Conservation (phyloP, 345 rosid species). For the Turritis glabra region DNA sequence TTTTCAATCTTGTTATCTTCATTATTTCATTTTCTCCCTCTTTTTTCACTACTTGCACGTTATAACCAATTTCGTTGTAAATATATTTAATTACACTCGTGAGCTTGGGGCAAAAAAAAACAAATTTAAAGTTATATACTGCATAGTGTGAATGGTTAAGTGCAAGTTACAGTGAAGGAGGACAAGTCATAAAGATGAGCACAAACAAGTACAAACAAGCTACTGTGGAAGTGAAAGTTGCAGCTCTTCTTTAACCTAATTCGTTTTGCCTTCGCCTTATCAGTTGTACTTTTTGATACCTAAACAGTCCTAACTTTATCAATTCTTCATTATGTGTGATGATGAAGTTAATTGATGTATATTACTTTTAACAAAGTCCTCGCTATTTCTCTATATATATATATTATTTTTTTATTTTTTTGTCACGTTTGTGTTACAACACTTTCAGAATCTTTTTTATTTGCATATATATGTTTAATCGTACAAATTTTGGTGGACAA, state of each 20-base stretch:
- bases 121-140: neutral
- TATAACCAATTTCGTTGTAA: neutral
- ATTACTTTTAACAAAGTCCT: neutral
- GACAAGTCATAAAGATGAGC: conserved; percentile 34
- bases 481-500: conserved; percentile 13
- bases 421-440: conserved; percentile 26
- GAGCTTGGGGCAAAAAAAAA: no score
- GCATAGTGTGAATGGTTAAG: conserved; percentile 1
- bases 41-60: conserved; percentile 21
- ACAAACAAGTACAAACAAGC: conserved; percentile 40
- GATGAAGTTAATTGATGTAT: neutral
- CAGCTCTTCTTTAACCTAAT: conserved; percentile 35
- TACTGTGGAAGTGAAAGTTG: conserved; percentile 30
- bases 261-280: conserved; percentile 34
- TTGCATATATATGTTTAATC: conserved; percentile 24
- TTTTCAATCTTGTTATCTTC: conserved; percentile 34
- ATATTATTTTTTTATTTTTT: neutral
- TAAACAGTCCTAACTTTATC: conserved; percentile 5
- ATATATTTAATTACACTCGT: neutral
- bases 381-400: neutral
- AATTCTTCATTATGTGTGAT: neutral
- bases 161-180: conserved; percentile 10
- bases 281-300: neutral
- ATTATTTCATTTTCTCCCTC: conserved; percentile 19
- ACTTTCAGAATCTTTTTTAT: conserved; percentile 17